A percentile compares a stretch with the other conserved stretches of the same genome.
These are phyloP conservation scores for Heterobasidion parviporum DNA, from an alignment of 1,284 basidiomycete genomes.

Conservation along the genomic window DNA sequence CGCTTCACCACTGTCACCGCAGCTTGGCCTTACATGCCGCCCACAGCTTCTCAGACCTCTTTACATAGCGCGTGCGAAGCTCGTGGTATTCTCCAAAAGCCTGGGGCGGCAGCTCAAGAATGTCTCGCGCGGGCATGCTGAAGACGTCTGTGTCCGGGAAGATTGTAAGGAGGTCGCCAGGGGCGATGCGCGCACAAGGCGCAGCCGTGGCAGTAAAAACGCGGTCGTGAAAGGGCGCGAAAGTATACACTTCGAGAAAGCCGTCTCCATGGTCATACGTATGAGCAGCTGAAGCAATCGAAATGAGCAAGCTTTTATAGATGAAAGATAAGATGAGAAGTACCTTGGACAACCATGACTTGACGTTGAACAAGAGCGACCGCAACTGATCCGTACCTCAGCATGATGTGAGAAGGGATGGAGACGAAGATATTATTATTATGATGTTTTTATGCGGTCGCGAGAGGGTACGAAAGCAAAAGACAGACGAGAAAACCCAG, in stretches of 20 bases:
- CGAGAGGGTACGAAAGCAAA: background rate
- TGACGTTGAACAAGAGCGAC: slow-evolving; percentile 58
- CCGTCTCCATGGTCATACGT: slow-evolving; percentile 42
- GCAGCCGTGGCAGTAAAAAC: slow-evolving; percentile 50
- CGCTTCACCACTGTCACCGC: background rate
- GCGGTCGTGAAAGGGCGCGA: slow-evolving; percentile 49
- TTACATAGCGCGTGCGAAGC: slow-evolving; percentile 38
- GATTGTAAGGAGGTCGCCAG: slow-evolving; percentile 46
- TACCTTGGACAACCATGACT: slow-evolving; percentile 59
- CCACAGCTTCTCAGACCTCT: slow-evolving; percentile 47
- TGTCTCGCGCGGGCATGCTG: slow-evolving; percentile 33
- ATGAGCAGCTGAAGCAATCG: slow-evolving; percentile 34
- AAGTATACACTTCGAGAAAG: slow-evolving; percentile 57
- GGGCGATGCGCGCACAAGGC: slow-evolving; percentile 50
- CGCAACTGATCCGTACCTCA: slow-evolving; percentile 42
- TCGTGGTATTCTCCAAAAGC: slow-evolving; percentile 48
- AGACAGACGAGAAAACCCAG: background rate
- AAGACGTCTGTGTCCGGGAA: slow-evolving; percentile 34
- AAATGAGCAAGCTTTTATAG: background rate
- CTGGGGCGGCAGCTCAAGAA: slow-evolving; percentile 51
- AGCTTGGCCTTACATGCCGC: slow-evolving; percentile 31
- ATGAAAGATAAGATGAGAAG: slow-evolving; percentile 4
- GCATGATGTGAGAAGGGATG: background rate
- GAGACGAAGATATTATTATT: background rate
- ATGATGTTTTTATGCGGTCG: background rate